Conservation (phyloP, 2,329 filamentous ascomycete species). For the Ceratocystis albifundus region DNA sequence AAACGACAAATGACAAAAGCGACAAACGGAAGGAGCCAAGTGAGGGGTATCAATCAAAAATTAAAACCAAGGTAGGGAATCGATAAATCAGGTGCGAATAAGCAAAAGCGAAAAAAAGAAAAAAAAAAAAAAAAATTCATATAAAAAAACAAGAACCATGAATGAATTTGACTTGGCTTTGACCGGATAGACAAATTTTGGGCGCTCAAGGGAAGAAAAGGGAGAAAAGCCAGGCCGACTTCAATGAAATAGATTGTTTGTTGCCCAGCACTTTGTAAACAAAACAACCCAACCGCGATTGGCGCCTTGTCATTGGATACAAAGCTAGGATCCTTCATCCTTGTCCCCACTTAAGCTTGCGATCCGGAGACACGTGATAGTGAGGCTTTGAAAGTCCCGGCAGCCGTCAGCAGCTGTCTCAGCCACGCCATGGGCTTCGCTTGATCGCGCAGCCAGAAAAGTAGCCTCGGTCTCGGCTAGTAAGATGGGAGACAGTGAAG, state of each 20-base stretch:
- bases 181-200: background rate
- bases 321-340: background rate
- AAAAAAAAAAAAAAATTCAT: background rate
- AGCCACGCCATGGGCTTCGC: background rate
- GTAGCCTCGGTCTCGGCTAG: slow-evolving; percentile 14
- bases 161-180: background rate
- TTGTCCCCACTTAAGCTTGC: background rate
- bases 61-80: background rate
- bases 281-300: slow-evolving; percentile 13
- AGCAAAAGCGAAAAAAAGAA: slow-evolving; percentile 1
- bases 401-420: background rate
- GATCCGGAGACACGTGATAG: background rate
- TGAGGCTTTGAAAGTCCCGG: too few relatives aligned
- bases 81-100: slow-evolving; percentile 1
- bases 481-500: background rate
- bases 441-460: background rate
- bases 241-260: background rate
- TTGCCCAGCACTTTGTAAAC: slow-evolving; percentile 17
- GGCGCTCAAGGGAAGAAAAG: background rate
- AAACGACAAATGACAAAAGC: background rate
- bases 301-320: background rate
- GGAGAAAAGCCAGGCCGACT: background rate
- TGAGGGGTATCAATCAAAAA: slow-evolving; percentile 15
- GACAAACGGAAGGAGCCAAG: background rate
- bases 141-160: slow-evolving; percentile 8